Conservation (phyloP, 331 rosid genomes). For the Pyrus hybrid region DNA sequence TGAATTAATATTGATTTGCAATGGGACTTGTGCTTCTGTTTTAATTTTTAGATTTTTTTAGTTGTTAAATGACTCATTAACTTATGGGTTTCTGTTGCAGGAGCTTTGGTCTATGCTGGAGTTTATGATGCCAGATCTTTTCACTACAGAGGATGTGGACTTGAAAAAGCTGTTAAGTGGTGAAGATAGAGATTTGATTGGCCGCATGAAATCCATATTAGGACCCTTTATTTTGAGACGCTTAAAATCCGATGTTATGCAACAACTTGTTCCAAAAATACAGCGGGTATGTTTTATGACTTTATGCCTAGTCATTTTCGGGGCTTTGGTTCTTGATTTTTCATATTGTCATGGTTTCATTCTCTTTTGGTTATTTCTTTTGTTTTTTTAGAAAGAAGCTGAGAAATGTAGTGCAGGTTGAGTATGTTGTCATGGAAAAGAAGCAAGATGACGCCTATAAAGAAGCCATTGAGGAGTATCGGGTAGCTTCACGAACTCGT, state of each 20-base stretch:
- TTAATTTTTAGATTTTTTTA: no score
- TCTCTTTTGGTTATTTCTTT: slow-evolving; percentile 4
- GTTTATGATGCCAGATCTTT: slow-evolving; percentile 97
- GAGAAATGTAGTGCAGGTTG: slow-evolving; percentile 49
- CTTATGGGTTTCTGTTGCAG: slow-evolving; percentile 41
- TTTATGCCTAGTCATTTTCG: not conserved
- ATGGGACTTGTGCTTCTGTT: not conserved
- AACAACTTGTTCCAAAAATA: slow-evolving; percentile 91
- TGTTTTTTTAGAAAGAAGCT: not conserved
- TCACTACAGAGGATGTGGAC: slow-evolving; percentile 81
- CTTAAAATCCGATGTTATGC: slow-evolving; percentile 96
- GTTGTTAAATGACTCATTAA: not conserved
- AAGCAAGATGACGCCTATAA: slow-evolving; percentile 68
- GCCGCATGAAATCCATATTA: slow-evolving; percentile 86
- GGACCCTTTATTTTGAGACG: slow-evolving; percentile 96
- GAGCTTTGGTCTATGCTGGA: slow-evolving; percentile 94
- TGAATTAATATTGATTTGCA: not conserved
- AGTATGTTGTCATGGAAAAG: slow-evolving; percentile 77
- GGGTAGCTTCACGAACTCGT: slow-evolving; percentile 77
- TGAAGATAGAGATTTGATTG: slow-evolving; percentile 71
- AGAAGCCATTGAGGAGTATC: slow-evolving; percentile 90
- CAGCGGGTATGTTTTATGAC: slow-evolving; percentile 43
- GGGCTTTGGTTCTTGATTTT: slow-evolving; percentile 1
- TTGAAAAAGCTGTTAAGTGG: slow-evolving; percentile 73
- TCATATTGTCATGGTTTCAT: not conserved